Conservation (phyloP, 2,329 filamentous ascomycete genomes). For the Beauveria rudraprayagi region DNA sequence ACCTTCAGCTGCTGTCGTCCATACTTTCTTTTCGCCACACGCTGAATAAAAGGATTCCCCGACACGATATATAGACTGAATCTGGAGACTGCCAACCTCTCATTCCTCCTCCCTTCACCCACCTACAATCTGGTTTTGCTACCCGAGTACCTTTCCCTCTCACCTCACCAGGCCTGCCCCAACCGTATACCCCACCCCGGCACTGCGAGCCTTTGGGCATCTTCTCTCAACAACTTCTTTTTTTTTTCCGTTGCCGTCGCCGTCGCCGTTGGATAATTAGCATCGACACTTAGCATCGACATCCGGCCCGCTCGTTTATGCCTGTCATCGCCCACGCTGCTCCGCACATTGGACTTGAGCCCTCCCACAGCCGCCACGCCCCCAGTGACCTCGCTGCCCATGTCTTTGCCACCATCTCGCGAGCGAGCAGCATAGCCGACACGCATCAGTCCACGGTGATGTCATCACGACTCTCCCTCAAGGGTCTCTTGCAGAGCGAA, state of each 20-base stretch:
- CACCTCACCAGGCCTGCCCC: too few species aligned
- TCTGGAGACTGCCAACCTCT: too few species aligned
- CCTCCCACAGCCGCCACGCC: neutral
- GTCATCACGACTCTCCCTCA: constrained; percentile 2
- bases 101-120: too few species aligned
- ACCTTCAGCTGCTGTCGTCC: neutral
- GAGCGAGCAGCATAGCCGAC: neutral
- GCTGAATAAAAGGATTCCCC: neutral
- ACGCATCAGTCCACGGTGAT: neutral
- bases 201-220: neutral
- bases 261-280: neutral
- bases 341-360: neutral
- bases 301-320: neutral
- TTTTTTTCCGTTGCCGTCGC: neutral
- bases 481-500: constrained; percentile 3
- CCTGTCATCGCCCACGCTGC: neutral
- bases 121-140: too few species aligned
- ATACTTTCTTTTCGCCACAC: neutral
- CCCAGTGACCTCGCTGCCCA: neutral
- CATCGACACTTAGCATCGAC: neutral
- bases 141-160: too few species aligned
- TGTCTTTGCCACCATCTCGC: neutral
- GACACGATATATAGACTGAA: too few species aligned
- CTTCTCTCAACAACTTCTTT: neutral
- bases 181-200: too few species aligned